Base-by-base conservation (phyloP, 176 grass and related monocot species). In the Bolboschoenus planiculmis region DNA sequence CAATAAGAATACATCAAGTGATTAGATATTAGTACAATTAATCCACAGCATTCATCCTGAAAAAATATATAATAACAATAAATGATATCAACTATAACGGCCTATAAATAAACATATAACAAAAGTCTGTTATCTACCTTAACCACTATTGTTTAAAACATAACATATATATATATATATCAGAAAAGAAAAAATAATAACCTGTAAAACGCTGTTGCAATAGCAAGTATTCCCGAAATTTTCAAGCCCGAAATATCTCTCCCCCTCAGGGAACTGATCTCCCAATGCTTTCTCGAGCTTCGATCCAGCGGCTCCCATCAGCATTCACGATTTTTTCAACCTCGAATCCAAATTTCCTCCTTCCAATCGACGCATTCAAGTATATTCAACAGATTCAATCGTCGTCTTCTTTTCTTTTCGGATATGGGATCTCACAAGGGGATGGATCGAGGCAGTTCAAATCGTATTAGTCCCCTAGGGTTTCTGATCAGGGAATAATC, bases 201-300 rank as follows among this genome's bases (percentile, higher is more conserved):
- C 95, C 95, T 97, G 92, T 44, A 97, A 87, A 77, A 97, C 95
- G 90, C 95, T 97, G 84, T 97, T 97, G 88, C 95, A 97, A 84
- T 97, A 97, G 87, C 95, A 97, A 77, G 95, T 97, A 84, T 97
- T 97, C 58, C 95, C 95, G 85, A 97, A 97, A 89, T 97, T 97
- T 71, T 97, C 95, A 77, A 97, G 95, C 39, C 95, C 95, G 71
- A 97, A 97, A 87, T 97, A 97, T n/a, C 95, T 90, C 92, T 94
- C 95, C 48, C 95, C 95, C 83, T 97, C 95, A 54, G 95, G 95
- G 78, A 97, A 94, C 85, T 97, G 95, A 83, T 94, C 92, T 48
- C 92, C 95, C 81, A 97, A 92, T 63, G 85, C 92, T 90, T 97
- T 97, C 95, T 97, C 95, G 65, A 97, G 88, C 92, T 93, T 94